phyloP scores from a whole-genome alignment of 768 basidiomycete genomes.

The Pisolithus sp. region DNA sequence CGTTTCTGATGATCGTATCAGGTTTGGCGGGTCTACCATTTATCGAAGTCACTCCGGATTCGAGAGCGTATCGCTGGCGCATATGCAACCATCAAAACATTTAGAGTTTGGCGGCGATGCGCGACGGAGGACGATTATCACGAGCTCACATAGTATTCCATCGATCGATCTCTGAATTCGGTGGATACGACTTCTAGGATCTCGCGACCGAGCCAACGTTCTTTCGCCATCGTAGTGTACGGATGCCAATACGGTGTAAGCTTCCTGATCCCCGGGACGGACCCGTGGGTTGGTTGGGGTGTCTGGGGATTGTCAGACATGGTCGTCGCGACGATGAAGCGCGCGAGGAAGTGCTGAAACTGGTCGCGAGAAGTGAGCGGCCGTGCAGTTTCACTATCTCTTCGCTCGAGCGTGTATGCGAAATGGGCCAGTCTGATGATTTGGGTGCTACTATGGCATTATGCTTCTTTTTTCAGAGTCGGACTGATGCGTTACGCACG shows the following conservation, averaged over 20 bases:
- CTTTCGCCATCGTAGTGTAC: slow-evolving; percentile 89
- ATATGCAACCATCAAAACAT: not conserved
- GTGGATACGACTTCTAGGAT: slow-evolving; percentile 89
- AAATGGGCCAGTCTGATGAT: slow-evolving; percentile 26
- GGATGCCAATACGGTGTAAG: slow-evolving; percentile 89
- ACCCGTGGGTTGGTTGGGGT: slow-evolving; percentile 24
- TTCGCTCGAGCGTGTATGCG: slow-evolving; percentile 20
- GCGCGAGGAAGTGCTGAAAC: slow-evolving; percentile 50
- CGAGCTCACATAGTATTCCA: slow-evolving; percentile 88
- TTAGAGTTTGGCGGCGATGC: not conserved
- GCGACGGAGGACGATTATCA: not conserved
- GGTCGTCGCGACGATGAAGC: slow-evolving; percentile 40
- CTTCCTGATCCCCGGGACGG: slow-evolving; percentile 58
- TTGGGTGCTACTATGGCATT: slow-evolving; percentile 10
- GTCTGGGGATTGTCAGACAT: slow-evolving; percentile 33
- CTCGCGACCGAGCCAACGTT: slow-evolving; percentile 82
- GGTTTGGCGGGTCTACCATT: slow-evolving; percentile 85
- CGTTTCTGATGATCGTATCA: slow-evolving; percentile 73
- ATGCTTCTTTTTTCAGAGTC: not conserved
- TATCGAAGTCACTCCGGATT: slow-evolving; percentile 91
- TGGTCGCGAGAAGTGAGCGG: slow-evolving; percentile 46
- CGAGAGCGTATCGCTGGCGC: slow-evolving; percentile 66
- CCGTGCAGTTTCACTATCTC: slow-evolving; percentile 26
- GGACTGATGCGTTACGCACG: too few species aligned
- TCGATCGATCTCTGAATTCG: slow-evolving; percentile 87